phyloP scores from a whole-genome alignment of 805 yeast genomes.

The Wickerhamiella nectarea region DNA sequence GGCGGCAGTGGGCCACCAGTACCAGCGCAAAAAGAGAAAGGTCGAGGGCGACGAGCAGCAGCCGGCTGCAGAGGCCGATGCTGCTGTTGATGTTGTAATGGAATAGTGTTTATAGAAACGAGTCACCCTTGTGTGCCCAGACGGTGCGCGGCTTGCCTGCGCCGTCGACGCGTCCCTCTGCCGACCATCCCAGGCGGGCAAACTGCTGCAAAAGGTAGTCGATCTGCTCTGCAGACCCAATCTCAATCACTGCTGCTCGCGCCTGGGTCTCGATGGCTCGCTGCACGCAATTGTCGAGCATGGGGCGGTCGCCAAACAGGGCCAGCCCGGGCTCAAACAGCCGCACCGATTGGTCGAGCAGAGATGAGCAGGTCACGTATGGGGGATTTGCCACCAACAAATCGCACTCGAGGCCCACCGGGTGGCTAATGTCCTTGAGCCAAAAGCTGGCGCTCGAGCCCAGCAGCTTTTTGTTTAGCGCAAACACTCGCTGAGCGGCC shows the following conservation, averaged over 20 bases:
- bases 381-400: slow-evolving; percentile 84
- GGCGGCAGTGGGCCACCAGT: slow-evolving; percentile 44
- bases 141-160: slow-evolving; percentile 18
- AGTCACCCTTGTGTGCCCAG: slow-evolving; percentile 15
- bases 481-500: slow-evolving; percentile 36
- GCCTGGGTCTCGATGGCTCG: slow-evolving; percentile 34
- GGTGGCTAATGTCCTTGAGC: slow-evolving; percentile 8
- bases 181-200: slow-evolving; percentile 32
- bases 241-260: slow-evolving; percentile 56
- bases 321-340: slow-evolving; percentile 67
- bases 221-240: slow-evolving; percentile 53
- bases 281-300: slow-evolving; percentile 43
- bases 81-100: not conserved
- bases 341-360: slow-evolving; percentile 45
- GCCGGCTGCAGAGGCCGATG: not conserved
- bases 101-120: not conserved
- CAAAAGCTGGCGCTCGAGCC: slow-evolving; percentile 11
- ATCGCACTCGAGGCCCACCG: slow-evolving; percentile 26
- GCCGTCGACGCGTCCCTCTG: slow-evolving; percentile 15
- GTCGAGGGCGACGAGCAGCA: not conserved
- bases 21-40: slow-evolving; percentile 8
- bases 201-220: slow-evolving; percentile 26
- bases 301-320: slow-evolving; percentile 62
- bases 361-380: slow-evolving; percentile 42
- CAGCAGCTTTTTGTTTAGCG: slow-evolving; percentile 8